Conservation (phyloP, 2,329 filamentous ascomycete species). For the Phyllosticta ampelicida region DNA sequence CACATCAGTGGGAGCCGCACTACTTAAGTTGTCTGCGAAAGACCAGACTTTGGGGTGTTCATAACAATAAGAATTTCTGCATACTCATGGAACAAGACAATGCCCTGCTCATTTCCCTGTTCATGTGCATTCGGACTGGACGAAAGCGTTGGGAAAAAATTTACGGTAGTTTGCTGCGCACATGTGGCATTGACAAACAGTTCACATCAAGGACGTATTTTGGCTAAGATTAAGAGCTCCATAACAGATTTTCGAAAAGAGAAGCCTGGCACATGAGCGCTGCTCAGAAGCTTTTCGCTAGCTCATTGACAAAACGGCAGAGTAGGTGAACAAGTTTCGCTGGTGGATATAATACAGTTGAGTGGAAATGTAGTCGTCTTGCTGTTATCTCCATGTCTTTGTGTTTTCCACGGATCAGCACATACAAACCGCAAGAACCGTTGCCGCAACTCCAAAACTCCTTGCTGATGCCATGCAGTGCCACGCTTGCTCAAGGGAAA, state of each 20-base stretch:
- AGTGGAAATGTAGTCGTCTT: conserved; percentile 6
- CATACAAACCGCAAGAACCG: not conserved
- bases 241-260: too few species aligned
- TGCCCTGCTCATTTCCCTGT: too few species aligned
- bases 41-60: not conserved
- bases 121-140: too few species aligned
- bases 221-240: too few species aligned
- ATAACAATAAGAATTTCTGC: too few species aligned
- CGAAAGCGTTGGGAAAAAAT: too few species aligned
- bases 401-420: not conserved
- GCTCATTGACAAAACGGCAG: not conserved
- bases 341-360: conserved; percentile 6
- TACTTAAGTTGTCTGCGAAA: not conserved
- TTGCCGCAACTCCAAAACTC: conserved; percentile 9
- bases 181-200: too few species aligned
- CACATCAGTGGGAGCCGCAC: not conserved
- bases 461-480: conserved; percentile 11
- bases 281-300: not conserved
- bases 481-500: conserved; percentile 2
- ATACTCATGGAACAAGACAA: too few species aligned
- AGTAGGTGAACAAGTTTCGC: not conserved
- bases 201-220: too few species aligned
- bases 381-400: not conserved
- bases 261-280: not conserved
- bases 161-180: too few species aligned